A percentile compares a stretch with the other conserved stretches of the same genome.
Conservation (phyloP, 2,329 filamentous ascomycete genomes). For the Neonectria ditissima region DNA sequence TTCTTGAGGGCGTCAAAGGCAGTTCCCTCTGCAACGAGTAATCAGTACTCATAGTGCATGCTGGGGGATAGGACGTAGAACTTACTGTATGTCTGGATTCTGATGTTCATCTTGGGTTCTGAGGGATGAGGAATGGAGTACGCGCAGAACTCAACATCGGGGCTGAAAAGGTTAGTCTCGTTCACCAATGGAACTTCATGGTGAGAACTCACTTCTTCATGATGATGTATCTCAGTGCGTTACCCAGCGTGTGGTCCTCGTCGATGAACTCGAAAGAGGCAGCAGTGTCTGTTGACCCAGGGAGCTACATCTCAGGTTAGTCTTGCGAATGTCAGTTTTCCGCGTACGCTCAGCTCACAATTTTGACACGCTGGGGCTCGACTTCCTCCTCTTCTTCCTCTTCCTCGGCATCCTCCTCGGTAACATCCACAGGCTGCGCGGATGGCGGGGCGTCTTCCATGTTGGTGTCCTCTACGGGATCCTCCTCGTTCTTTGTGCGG, state of each 20-base stretch:
- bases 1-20: slow-evolving; percentile 91
- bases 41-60: slow-evolving; percentile 10
- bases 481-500: slow-evolving; percentile 52
- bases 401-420: slow-evolving; percentile 54
- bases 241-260: slow-evolving; percentile 95
- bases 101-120: slow-evolving; percentile 94
- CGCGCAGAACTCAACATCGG: slow-evolving; percentile 96
- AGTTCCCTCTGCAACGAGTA: slow-evolving; percentile 71
- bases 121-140: slow-evolving; percentile 98
- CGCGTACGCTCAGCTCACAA: slow-evolving; percentile 58
- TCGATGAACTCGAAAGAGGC: slow-evolving; percentile 95
- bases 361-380: slow-evolving; percentile 68
- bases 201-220: slow-evolving; percentile 90
- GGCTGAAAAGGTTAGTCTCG: slow-evolving; percentile 65
- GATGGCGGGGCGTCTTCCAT: slow-evolving; percentile 61
- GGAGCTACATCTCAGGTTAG: slow-evolving; percentile 68
- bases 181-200: background rate
- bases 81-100: slow-evolving; percentile 96
- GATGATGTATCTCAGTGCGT: slow-evolving; percentile 92
- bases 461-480: slow-evolving; percentile 49
- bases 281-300: slow-evolving; percentile 85
- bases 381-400: slow-evolving; percentile 58
- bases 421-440: slow-evolving; percentile 49
- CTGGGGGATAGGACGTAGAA: slow-evolving; percentile 26
- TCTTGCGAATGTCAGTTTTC: background rate